phyloP scores from a whole-genome alignment of 2,329 filamentous ascomycete species.

The Colletotrichum tanaceti region DNA sequence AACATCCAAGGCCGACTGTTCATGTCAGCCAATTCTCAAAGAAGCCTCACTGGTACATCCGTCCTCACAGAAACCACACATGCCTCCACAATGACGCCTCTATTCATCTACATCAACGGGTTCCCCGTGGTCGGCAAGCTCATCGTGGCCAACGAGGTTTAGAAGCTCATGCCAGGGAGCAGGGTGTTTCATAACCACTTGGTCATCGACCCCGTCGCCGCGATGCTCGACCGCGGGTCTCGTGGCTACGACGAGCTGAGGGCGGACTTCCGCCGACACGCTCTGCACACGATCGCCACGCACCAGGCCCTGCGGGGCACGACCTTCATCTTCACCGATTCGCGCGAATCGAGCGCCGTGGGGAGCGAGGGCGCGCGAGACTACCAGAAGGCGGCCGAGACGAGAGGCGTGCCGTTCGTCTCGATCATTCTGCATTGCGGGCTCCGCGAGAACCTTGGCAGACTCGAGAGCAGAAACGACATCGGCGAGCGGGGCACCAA shows the following conservation, averaged over 20 bases:
- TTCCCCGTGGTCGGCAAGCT: constrained; percentile 49
- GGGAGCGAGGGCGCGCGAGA: constrained; percentile 36
- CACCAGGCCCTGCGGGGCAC: constrained; percentile 9
- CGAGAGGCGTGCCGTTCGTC: constrained; percentile 43
- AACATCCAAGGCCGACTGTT: not conserved
- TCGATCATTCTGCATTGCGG: constrained; percentile 46
- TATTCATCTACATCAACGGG: constrained; percentile 49
- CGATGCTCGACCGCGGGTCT: constrained; percentile 42
- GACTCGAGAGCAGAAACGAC: constrained; percentile 23
- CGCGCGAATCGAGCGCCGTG: constrained; percentile 34
- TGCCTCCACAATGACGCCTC: constrained; percentile 8
- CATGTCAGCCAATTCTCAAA: not conserved
- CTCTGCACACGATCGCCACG: constrained; percentile 34
- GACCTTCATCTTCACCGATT: constrained; percentile 47
- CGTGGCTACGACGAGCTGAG: constrained; percentile 44
- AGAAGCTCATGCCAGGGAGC: constrained; percentile 44
- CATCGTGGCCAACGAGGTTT: constrained; percentile 47
- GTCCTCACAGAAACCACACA: not conserved
- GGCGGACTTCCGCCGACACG: constrained; percentile 16
- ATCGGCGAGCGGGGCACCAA: constrained; percentile 41
- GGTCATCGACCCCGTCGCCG: constrained; percentile 46
- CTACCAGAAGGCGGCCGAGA: constrained; percentile 43
- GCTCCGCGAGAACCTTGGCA: constrained; percentile 45
- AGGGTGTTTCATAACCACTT: constrained; percentile 48
- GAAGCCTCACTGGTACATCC: too few relatives aligned